Evolutionary conservation across 106 monocot species (phyloP), one percentile per base, ranked within the genome.

Genomic region (Dioscorea zingiberensis): DNA sequence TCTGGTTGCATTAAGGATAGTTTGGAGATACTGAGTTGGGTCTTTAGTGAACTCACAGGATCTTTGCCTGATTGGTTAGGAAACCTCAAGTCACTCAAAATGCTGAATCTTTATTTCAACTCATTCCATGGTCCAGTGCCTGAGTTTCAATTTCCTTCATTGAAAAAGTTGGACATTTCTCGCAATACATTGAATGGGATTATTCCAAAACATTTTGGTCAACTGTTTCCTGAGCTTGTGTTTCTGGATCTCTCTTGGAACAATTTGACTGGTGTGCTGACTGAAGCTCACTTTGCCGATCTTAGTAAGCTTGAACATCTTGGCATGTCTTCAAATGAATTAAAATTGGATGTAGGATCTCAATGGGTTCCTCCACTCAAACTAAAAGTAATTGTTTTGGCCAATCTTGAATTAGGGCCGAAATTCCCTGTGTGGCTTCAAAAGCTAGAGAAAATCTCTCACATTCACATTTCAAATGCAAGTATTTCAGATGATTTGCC

Each of bases 151-250:
- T 10, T 38, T 6, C 4, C 38, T 38, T 38, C 38, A 8, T 38
- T 38, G 38, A 38, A 38, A 38, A 38, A 38, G 10, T 10, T 38
- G 38, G 38, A 38, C 38, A 38, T 38, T 38, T 38, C 38, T 38
- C 38, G 38, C 38, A 38, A 38, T 38, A 38, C 38, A 2, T 38
- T 38, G 38, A 38, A 10, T 38, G 38, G 38, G 10, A 38, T 38
- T 38, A 51, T 82, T 24, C 83, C 74, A 44, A 3, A 61, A 27
- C 68, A 67, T 16, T 45, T 71, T 54, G 72, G 80, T 4, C 65
- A 47, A 9, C 51, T 80, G 4, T 38, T 38, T 7, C 54, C 72
- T 2, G 7, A 27, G 1, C 60, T 85, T 16, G 27, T 66, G 25
- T 12, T 47, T 14, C 21, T 84, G 21, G 32, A 58, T 59, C 59